Percentiles rank a stretch among this genome's conserved stretches.
Conservation (phyloP, 768 basidiomycete genomes). For the Suillus occidentalis region DNA sequence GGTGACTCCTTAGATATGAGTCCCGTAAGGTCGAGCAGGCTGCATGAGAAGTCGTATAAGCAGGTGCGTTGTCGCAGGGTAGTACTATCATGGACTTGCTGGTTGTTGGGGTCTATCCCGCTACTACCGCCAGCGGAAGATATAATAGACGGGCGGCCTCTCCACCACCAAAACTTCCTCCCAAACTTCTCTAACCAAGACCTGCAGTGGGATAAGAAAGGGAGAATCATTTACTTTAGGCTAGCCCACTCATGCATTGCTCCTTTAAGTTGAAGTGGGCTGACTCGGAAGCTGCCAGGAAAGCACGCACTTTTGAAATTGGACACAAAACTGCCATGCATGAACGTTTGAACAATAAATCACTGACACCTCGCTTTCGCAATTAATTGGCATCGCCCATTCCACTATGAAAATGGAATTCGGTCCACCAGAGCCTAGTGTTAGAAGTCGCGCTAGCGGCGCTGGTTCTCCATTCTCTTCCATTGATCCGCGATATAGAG, state of each 20-base stretch:
- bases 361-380: not conserved
- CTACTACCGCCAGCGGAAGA: not conserved
- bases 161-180: not conserved
- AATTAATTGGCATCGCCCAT: too few relatives aligned
- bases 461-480: not conserved
- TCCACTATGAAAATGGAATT: too few relatives aligned
- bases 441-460: not conserved
- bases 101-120: not conserved
- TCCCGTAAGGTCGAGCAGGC: constrained; percentile 5
- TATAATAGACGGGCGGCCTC: not conserved
- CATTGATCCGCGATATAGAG: not conserved
- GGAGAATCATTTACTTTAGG: not conserved
- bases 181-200: not conserved
- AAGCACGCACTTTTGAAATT: too few relatives aligned
- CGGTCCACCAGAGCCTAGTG: too few relatives aligned
- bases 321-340: too few relatives aligned
- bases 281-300: too few relatives aligned
- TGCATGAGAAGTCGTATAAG: not conserved
- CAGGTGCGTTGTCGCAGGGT: not conserved
- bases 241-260: not conserved
- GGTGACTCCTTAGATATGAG: not conserved
- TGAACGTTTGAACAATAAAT: not conserved
- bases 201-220: not conserved
- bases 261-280: too few relatives aligned
- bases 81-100: not conserved